Base-by-base conservation (phyloP, 768 basidiomycete species). In the Sistotremastrum niveocremeum region DNA sequence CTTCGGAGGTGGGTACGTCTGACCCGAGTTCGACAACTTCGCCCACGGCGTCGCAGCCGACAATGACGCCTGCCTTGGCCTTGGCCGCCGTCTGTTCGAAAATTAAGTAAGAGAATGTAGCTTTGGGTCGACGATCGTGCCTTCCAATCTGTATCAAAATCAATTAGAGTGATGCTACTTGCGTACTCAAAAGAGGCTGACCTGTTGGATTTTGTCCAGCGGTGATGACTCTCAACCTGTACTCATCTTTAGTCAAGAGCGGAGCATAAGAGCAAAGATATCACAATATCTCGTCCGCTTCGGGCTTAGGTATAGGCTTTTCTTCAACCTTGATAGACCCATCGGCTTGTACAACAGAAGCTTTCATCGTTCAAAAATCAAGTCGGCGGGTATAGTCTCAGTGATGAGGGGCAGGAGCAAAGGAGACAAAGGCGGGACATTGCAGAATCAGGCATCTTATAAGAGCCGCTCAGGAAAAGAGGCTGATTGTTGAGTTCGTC, bases 1-100 rank as follows among this genome's bases (percentile, higher is more conserved):
- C 45, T 33, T 41, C 36, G 39, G 34, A 37, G 9, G 36, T 1
- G 9, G 45, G 45, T 11, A 46, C 45, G 39, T 37, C 45, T 30
- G 36, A 29, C 34, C 45, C 45, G 29, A 46, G 7, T 32, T 46
- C 39, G 10, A 46, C 45, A 10, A 46, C 45, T 38, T 46, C 11
- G 29, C 45, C 45, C 6, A 46, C 45, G 32, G 41, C 38, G 45
- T 46, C 45, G 12, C 36, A 29, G 10, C 45, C 45, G 31, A 46
- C 28, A 10, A 37, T 38, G 12, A 34, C 45, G 29, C 45, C 45
- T 4, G 12, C 29, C 20, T 7, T 42, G 5, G 40, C 29, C 2
- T 20, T 20, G 20, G 20, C 20, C 2, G 20, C 20, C 20, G 20
- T 20, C 20, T 20, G 20, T 2, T 1, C 20, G 20, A 12, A 1